phyloP scores from a whole-genome alignment of 2,329 filamentous ascomycete species.

The Diaporthe sp. region DNA sequence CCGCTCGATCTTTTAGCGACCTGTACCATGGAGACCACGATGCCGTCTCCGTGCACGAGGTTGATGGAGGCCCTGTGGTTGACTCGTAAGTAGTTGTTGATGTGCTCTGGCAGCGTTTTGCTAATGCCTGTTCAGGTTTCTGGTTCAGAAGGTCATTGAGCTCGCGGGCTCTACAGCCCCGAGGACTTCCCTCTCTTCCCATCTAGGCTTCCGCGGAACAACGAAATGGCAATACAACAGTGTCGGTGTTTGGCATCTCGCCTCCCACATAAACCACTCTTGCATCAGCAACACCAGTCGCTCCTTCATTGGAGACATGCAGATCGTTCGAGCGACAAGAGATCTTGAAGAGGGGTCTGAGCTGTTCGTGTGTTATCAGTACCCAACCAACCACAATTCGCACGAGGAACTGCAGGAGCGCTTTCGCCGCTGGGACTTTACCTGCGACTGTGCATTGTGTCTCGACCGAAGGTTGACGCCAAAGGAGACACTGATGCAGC shows the following conservation, averaged over 20 bases:
- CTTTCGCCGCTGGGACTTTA: not conserved
- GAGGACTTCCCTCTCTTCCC: not conserved
- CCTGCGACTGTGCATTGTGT: not conserved
- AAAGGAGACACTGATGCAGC: not conserved
- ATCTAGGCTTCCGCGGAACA: not conserved
- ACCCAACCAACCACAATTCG: accelerated
- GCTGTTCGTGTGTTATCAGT: not conserved
- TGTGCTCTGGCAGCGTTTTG: not conserved
- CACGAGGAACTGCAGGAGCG: not conserved
- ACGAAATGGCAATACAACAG: not conserved
- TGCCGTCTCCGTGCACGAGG: not conserved
- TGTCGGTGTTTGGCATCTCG: not conserved
- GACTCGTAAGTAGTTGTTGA: not conserved
- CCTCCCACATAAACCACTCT: not conserved
- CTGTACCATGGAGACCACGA: not conserved
- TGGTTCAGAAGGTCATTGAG: not conserved
- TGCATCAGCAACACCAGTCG: not conserved
- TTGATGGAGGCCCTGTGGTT: not conserved
- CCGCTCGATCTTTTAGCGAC: not conserved
- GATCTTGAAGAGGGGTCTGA: not conserved
- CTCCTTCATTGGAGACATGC: not conserved
- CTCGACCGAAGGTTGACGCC: not conserved
- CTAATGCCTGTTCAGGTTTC: not conserved
- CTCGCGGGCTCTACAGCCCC: accelerated
- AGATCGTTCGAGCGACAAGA: not conserved